Evolutionary conservation across 164 flowering plant genomes (phyloP).

Genomic region (Hamamelis virginiana): DNA sequence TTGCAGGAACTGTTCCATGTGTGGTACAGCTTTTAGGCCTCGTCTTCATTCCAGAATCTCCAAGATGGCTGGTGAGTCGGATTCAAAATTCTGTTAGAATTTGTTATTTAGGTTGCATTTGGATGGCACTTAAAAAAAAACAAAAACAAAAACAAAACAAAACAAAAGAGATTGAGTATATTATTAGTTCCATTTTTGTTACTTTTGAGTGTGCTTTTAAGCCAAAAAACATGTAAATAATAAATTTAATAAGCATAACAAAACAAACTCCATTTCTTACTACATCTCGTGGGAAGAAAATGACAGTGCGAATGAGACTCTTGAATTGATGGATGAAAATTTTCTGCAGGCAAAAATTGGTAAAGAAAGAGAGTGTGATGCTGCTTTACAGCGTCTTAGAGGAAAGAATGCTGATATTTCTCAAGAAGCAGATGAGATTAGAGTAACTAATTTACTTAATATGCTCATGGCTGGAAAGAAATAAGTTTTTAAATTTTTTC

Average conservation of each 20-base stretch:
- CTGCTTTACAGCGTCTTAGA: slow-evolving; percentile 30
- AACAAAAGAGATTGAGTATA: no score
- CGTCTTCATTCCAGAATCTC: slow-evolving; percentile 38
- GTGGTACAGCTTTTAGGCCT: slow-evolving; percentile 30
- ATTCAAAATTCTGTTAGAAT: background rate
- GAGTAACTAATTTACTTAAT: slow-evolving; percentile 13
- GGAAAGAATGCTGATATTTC: slow-evolving; percentile 29
- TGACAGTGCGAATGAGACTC: background rate
- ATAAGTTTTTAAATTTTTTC: background rate
- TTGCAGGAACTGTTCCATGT: slow-evolving; percentile 35
- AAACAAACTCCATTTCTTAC: background rate
- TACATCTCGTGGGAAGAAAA: background rate
- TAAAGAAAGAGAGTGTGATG: slow-evolving; percentile 18
- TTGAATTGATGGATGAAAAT: background rate
- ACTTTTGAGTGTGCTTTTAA: background rate
- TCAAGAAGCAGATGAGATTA: slow-evolving; percentile 32
- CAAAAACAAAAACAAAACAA: no score
- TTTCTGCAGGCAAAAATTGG: slow-evolving; percentile 31
- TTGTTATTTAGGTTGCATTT: no score
- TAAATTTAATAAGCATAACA: background rate
- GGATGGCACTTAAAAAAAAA: background rate
- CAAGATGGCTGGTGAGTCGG: slow-evolving; percentile 39
- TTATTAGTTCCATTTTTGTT: background rate
- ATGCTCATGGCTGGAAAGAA: background rate
- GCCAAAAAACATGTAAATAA: background rate